Evolutionary conservation across 1,284 basidiomycete species (phyloP).

Genomic region (Pseudomicrostroma phylloplanum): DNA sequence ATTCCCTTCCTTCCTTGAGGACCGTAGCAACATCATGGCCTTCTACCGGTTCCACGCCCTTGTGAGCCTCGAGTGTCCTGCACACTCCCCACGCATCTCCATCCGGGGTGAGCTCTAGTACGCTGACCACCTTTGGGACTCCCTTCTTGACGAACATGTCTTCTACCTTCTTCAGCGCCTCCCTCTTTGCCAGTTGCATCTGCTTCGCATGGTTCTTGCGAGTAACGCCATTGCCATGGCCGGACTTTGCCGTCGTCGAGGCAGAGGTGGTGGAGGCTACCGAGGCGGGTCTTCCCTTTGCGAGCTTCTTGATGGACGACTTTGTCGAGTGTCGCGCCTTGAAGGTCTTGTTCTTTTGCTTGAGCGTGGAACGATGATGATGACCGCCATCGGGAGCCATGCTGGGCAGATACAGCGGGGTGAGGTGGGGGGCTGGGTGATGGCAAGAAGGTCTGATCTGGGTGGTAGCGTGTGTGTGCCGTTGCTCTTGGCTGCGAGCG

Average conservation of each 20-base stretch:
- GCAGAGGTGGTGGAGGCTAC: slow-evolving; percentile 8
- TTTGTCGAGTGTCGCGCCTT: slow-evolving; percentile 47
- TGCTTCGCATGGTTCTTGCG: slow-evolving; percentile 41
- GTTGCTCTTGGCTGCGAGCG: too few species aligned
- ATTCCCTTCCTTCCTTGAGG: neutral
- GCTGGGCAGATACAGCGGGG: neutral
- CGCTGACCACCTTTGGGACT: slow-evolving; percentile 70
- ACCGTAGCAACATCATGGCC: neutral
- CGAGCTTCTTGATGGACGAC: slow-evolving; percentile 30
- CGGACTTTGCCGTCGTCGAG: neutral
- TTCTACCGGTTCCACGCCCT: neutral
- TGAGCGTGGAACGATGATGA: slow-evolving; percentile 38
- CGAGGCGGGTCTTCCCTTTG: slow-evolving; percentile 28
- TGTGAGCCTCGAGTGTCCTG: slow-evolving; percentile 58
- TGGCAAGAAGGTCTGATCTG: too few species aligned
- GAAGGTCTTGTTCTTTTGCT: slow-evolving; percentile 48
- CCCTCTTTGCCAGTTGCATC: slow-evolving; percentile 37
- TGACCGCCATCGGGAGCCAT: slow-evolving; percentile 14
- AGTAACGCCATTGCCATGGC: too few species aligned
- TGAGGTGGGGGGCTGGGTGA: too few species aligned
- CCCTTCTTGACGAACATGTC: slow-evolving; percentile 51
- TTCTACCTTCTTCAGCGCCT: slow-evolving; percentile 36
- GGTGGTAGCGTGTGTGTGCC: too few species aligned
- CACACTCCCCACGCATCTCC: slow-evolving; percentile 58
- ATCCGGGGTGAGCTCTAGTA: slow-evolving; percentile 70